phyloP scores from a whole-genome alignment of 805 yeast species.

The Nakazawaea laoshanensis region DNA sequence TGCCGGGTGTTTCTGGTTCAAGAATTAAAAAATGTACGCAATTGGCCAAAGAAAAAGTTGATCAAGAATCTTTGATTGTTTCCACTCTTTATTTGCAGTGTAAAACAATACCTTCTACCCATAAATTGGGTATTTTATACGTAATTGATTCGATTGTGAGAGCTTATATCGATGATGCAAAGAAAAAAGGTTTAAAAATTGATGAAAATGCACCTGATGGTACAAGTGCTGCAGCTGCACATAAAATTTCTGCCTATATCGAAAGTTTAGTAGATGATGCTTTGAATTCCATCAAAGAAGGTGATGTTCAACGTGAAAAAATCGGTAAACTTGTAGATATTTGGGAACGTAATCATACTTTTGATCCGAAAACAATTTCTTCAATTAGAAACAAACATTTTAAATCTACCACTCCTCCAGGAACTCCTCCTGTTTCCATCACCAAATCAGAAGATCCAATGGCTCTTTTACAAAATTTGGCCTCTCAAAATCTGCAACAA shows the following conservation, averaged over 20 bases:
- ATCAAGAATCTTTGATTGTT: conserved; percentile 39
- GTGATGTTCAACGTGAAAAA: conserved; percentile 57
- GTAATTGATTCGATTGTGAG: conserved; percentile 90
- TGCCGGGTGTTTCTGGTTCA: conserved; percentile 94
- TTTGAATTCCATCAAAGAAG: conserved; percentile 38
- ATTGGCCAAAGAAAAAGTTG: conserved; percentile 61
- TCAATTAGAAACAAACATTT: conserved; percentile 53
- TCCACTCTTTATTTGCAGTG: conserved; percentile 56
- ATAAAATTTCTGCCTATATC: conserved; percentile 54
- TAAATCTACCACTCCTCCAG: conserved; percentile 63
- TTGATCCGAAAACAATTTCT: conserved; percentile 46
- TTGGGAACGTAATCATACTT: conserved; percentile 84
- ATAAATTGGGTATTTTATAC: conserved; percentile 86
- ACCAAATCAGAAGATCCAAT: conserved; percentile 35
- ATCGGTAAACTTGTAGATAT: conserved; percentile 80
- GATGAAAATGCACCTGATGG: conserved; percentile 51
- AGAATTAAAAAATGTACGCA: conserved; percentile 84
- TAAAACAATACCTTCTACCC: conserved; percentile 65
- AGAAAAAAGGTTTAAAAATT: conserved; percentile 41
- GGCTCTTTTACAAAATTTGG: conserved; percentile 62
- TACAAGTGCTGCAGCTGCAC: conserved; percentile 66
- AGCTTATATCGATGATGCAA: conserved; percentile 70
- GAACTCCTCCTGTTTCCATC: conserved; percentile 43
- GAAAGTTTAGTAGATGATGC: conserved; percentile 59
- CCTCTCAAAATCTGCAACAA: conserved; percentile 17